These are phyloP conservation scores for Rosa chinensis DNA, from an alignment of 306 rosid species.

Conservation along the genomic window DNA sequence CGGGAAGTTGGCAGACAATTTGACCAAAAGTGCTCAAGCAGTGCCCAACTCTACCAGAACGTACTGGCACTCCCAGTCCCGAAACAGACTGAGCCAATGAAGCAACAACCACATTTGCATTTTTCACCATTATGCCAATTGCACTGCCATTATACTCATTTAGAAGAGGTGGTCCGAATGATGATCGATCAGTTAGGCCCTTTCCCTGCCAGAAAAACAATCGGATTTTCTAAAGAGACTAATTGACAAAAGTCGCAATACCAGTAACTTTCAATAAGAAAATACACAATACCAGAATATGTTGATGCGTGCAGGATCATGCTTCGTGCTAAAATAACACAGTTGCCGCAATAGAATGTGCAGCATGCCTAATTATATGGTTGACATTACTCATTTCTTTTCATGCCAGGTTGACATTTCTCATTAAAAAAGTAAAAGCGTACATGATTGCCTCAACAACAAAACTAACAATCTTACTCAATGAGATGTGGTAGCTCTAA, in stretches of 20 bases:
- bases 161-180: conserved; percentile 74
- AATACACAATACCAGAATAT: not conserved
- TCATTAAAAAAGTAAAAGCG: not conserved
- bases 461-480: not conserved
- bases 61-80: conserved; percentile 27
- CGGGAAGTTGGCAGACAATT: conserved; percentile 56
- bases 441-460: not conserved
- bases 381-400: not conserved
- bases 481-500: not conserved
- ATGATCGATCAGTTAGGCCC: conserved; percentile 66
- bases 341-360: not conserved
- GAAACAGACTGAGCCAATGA: conserved; percentile 72
- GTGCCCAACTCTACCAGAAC: conserved; percentile 37
- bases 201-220: conserved; percentile 45
- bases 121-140: conserved; percentile 67
- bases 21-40: conserved; percentile 68
- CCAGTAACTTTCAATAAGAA: not conserved
- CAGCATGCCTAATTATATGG: not conserved
- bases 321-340: not conserved
- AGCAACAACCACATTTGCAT: conserved; percentile 61
- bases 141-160: conserved; percentile 61
- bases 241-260: not conserved
- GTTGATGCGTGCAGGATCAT: not conserved
- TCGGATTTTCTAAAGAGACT: not conserved
- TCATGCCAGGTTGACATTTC: not conserved